phyloP scores from a whole-genome alignment of 2,329 filamentous ascomycete genomes.

The Fusarium proliferatum region DNA sequence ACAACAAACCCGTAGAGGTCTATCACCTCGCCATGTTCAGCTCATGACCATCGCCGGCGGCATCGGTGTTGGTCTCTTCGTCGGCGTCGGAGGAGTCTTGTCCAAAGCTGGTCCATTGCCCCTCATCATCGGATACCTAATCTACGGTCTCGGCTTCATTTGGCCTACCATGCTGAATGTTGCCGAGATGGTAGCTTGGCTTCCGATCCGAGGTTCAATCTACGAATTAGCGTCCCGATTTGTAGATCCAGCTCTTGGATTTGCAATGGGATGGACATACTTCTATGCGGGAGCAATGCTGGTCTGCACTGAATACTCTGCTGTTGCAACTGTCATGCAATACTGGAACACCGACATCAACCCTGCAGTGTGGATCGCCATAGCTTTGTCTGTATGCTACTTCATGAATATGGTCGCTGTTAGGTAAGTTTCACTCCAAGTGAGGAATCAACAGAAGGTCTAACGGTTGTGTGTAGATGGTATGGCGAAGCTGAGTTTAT shows the following conservation, averaged over 20 bases:
- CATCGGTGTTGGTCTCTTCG: neutral
- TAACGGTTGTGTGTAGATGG: neutral
- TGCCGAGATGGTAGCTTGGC: neutral
- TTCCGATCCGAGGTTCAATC: neutral
- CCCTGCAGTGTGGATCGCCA: neutral
- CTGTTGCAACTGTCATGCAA: neutral
- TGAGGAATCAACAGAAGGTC: neutral
- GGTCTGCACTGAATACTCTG: neutral
- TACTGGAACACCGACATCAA: neutral
- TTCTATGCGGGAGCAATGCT: neutral
- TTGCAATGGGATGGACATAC: neutral
- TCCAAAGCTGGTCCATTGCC: neutral
- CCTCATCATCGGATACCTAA: neutral
- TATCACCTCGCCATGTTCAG: neutral
- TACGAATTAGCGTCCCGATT: neutral
- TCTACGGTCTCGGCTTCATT: neutral
- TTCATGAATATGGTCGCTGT: neutral
- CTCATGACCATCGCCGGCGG: neutral
- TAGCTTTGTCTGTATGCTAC: neutral
- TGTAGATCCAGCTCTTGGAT: neutral
- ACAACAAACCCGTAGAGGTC: rapidly evolving
- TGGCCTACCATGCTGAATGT: neutral
- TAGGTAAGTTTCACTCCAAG: rapidly evolving
- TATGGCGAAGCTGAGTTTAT: neutral
- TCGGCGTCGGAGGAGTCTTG: neutral